Conservation (phyloP, 2,329 filamentous ascomycete genomes). For the Alternaria solani region DNA sequence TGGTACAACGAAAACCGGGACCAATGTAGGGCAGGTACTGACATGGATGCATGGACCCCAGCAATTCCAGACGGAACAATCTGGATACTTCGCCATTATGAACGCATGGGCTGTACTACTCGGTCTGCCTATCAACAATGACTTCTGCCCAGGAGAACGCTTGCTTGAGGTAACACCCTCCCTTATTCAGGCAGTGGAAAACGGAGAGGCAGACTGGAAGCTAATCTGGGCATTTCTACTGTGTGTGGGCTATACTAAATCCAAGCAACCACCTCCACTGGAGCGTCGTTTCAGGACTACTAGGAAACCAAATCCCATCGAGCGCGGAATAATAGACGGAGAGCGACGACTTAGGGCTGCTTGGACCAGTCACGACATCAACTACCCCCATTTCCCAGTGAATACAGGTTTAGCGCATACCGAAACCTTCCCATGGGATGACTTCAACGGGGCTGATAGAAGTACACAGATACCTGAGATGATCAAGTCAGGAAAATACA, state of each 20-base stretch:
- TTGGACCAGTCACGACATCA: background rate
- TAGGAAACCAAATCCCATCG: too few relatives aligned
- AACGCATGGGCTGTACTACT: conserved; percentile 29
- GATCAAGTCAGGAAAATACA: background rate
- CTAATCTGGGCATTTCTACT: conserved; percentile 25
- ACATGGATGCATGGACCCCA: conserved; percentile 5
- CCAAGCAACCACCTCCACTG: background rate
- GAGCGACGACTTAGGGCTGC: background rate
- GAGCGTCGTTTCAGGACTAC: conserved; percentile 6
- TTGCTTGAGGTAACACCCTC: conserved; percentile 8
- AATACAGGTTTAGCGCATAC: background rate
- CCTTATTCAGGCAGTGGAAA: background rate
- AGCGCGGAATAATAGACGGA: background rate
- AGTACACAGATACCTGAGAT: background rate
- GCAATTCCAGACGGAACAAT: conserved; percentile 4
- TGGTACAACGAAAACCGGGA: background rate
- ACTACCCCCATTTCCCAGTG: background rate
- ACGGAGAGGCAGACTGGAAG: conserved; percentile 23
- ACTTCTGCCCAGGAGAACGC: conserved; percentile 1
- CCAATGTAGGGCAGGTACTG: background rate
- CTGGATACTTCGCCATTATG: conserved; percentile 22
- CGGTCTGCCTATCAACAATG: conserved; percentile 15
- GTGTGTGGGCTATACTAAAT: conserved; percentile 14
- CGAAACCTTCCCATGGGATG: background rate
- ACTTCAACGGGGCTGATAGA: background rate